Percentiles rank a stretch among this genome's conserved stretches.
Conservation (phyloP, 768 basidiomycete species). For the Tephrocybe sp. region DNA sequence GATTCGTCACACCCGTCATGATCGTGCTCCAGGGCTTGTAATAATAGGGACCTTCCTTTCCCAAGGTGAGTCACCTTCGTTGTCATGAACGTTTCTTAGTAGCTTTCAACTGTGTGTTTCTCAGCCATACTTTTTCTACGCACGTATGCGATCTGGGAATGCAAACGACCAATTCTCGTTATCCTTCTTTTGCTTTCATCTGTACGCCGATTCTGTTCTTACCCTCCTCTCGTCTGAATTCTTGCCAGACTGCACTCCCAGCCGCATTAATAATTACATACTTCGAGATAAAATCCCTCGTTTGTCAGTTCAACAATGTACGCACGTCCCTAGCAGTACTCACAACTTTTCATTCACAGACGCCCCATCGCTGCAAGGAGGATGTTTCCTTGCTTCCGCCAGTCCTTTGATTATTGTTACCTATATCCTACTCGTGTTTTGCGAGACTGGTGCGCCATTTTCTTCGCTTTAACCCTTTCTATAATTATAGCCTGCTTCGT, state of each 20-base stretch:
- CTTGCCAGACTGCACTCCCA: constrained; percentile 28
- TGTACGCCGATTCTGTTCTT: constrained; percentile 15
- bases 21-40: constrained; percentile 26
- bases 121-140: constrained; percentile 40
- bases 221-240: not conserved
- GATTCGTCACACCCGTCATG: not conserved
- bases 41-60: constrained; percentile 36
- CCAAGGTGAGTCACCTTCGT: constrained; percentile 26
- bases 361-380: constrained; percentile 13
- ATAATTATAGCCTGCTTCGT: not conserved
- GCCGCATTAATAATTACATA: constrained; percentile 30
- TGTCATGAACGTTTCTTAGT: too few species aligned
- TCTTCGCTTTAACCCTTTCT: not conserved
- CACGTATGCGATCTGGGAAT: constrained; percentile 45
- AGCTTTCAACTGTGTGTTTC: not conserved
- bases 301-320: constrained; percentile 22
- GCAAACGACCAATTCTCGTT: constrained; percentile 31
- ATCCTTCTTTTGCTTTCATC: constrained; percentile 27
- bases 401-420: constrained; percentile 37
- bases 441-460: constrained; percentile 37
- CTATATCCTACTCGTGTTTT: constrained; percentile 36
- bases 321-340: too few species aligned
- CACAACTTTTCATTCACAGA: too few species aligned
- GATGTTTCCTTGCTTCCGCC: constrained; percentile 32
- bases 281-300: constrained; percentile 32